Conservation (phyloP, 2,329 filamentous ascomycete species). For the Arthrobotrys musiformis region DNA sequence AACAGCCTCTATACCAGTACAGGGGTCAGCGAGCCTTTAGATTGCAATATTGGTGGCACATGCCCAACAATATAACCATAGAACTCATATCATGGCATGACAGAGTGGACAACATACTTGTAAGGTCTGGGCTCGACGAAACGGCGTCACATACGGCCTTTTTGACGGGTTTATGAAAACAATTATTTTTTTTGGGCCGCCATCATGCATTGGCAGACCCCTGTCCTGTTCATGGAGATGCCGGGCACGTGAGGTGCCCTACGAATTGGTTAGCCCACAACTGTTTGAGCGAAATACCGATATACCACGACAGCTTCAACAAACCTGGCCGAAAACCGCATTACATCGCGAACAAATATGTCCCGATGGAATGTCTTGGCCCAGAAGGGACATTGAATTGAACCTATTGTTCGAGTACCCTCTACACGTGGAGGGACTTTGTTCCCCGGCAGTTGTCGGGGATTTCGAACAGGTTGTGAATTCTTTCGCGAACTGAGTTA, state of each 20-base stretch:
- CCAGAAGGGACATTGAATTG: conserved; percentile 49
- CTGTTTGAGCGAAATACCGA: background rate
- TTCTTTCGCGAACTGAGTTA: conserved; percentile 51
- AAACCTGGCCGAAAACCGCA: conserved; percentile 27
- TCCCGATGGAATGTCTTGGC: conserved; percentile 34
- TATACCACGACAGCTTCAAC: no score
- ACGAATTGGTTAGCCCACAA: background rate
- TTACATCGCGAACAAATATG: conserved; percentile 47
- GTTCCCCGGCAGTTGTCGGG: conserved; percentile 8
- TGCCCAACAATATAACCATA: background rate
- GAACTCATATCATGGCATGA: background rate
- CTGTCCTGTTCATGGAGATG: conserved; percentile 11
- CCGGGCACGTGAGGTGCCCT: conserved; percentile 14
- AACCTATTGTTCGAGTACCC: background rate
- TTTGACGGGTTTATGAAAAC: conserved; percentile 46
- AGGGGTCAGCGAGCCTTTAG: background rate
- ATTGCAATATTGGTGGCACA: background rate
- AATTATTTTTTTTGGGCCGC: conserved; percentile 27
- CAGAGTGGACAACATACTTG: conserved; percentile 11
- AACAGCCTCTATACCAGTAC: conserved; percentile 27
- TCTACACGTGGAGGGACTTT: background rate
- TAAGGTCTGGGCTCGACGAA: conserved; percentile 42
- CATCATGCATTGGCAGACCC: conserved; percentile 1
- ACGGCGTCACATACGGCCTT: conserved; percentile 44
- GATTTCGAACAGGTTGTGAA: background rate